Percentiles rank a stretch among this genome's conserved stretches.
These are phyloP conservation scores for Coffea humblotiana DNA, from an alignment of 305 asterid genomes.

Conservation along the genomic window DNA sequence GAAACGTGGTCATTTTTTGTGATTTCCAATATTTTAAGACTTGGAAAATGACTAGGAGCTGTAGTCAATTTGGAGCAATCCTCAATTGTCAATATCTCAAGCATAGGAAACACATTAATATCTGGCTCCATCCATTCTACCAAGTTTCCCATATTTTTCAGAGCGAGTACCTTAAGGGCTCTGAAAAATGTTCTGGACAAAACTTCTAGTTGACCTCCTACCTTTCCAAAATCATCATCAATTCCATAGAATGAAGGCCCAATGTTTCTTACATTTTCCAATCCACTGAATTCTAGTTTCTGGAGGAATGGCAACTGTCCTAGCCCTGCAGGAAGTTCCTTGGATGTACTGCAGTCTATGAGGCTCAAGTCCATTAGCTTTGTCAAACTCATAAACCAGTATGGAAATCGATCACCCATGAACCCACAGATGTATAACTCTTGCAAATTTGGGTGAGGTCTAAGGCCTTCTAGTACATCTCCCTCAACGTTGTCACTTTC, in stretches of 20 bases:
- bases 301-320: conserved; percentile 40
- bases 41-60: conserved; percentile 5
- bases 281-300: neutral
- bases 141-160: conserved; percentile 18
- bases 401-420: conserved; percentile 24
- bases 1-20: neutral
- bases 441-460: conserved; percentile 31
- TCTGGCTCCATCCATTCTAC: conserved; percentile 29
- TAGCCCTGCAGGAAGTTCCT: conserved; percentile 33
- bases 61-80: neutral
- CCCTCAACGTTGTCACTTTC: conserved; percentile 2
- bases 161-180: conserved; percentile 17
- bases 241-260: conserved; percentile 8
- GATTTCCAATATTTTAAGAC: neutral
- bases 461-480: conserved; percentile 36
- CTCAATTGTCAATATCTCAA: conserved; percentile 3
- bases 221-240: neutral
- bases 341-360: conserved; percentile 12
- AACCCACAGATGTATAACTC: conserved; percentile 1
- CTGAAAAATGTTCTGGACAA: conserved; percentile 21
- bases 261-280: conserved; percentile 4
- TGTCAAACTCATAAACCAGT: conserved; percentile 36
- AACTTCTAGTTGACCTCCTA: neutral
- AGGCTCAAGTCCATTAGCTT: conserved; percentile 13
- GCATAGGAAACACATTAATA: conserved; percentile 22